Evolutionary conservation across 768 basidiomycete genomes (phyloP).

Genomic region (Pleurotus salmoneostramineus): DNA sequence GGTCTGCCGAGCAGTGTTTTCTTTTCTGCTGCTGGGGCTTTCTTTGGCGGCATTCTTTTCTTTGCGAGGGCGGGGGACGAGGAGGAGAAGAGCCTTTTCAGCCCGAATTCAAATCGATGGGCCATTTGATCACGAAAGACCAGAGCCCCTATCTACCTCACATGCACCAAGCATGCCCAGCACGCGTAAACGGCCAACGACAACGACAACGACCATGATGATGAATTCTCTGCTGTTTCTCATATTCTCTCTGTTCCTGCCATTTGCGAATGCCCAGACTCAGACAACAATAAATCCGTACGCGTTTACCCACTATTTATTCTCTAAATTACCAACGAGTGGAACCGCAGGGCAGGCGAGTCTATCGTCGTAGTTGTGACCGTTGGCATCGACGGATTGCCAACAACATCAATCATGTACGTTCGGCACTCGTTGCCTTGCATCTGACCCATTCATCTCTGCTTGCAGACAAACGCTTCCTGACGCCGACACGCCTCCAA

Average conservation of each 20-base stretch:
- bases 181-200: no score
- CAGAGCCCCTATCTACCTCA: no score
- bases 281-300: conserved; percentile 44
- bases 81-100: conserved; percentile 26
- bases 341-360: conserved; percentile 32
- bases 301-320: conserved; percentile 13
- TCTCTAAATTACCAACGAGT: neutral
- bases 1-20: conserved; percentile 87
- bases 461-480: conserved; percentile 19
- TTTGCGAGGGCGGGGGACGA: conserved; percentile 37
- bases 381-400: conserved; percentile 31
- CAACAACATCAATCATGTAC: conserved; percentile 41
- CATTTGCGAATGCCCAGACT: conserved; percentile 37
- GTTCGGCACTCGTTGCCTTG: conserved; percentile 7
- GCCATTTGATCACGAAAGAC: neutral
- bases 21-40: conserved; percentile 73
- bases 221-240: neutral
- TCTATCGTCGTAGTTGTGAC: conserved; percentile 49
- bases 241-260: conserved; percentile 11
- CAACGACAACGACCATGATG: neutral
- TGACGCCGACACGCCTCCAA: no score
- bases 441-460: neutral
- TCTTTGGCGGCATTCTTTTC: conserved; percentile 90
- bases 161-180: no score
- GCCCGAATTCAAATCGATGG: neutral